These are phyloP conservation scores for Lactarius evosmus DNA, from an alignment of 768 basidiomycete species.

Conservation along the genomic window DNA sequence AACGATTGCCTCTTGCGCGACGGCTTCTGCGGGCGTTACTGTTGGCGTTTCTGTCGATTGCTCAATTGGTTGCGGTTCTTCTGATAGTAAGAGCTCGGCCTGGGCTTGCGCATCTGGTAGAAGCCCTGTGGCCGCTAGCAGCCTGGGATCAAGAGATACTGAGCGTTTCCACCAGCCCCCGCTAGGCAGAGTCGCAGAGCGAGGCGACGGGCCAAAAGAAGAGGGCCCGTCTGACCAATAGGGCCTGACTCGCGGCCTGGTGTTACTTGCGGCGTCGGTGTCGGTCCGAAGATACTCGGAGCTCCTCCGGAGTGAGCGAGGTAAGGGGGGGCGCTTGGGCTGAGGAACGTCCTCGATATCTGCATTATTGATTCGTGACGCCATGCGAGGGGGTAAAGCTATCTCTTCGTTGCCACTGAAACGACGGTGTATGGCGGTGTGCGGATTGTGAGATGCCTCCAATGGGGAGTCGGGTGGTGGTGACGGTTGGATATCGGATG, in stretches of 20 bases:
- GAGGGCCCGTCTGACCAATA: constrained; percentile 2
- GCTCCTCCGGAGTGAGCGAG: constrained; percentile 38
- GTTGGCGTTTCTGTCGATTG: neutral
- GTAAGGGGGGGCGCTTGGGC: constrained; percentile 43
- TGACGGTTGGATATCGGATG: neutral
- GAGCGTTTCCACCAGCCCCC: constrained; percentile 30
- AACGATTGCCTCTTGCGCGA: constrained; percentile 63
- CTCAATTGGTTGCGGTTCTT: neutral
- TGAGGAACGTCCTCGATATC: constrained; percentile 46
- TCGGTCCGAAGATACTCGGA: constrained; percentile 1
- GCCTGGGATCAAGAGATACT: constrained; percentile 36
- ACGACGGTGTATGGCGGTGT: neutral
- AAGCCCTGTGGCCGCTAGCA: constrained; percentile 28
- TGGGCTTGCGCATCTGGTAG: constrained; percentile 47
- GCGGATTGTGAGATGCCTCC: constrained; percentile 3
- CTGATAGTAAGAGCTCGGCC: constrained; percentile 36
- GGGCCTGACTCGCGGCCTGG: neutral
- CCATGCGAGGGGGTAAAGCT: constrained; percentile 55
- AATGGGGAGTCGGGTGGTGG: constrained; percentile 1
- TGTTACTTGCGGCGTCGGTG: neutral
- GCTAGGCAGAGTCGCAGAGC: constrained; percentile 6
- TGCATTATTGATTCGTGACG: constrained; percentile 44
- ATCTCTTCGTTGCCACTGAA: constrained; percentile 58
- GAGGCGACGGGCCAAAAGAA: neutral
- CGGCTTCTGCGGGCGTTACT: constrained; percentile 52